These are phyloP conservation scores for Phaffomyces opuntiae DNA, from an alignment of 805 yeast species.

Conservation along the genomic window DNA sequence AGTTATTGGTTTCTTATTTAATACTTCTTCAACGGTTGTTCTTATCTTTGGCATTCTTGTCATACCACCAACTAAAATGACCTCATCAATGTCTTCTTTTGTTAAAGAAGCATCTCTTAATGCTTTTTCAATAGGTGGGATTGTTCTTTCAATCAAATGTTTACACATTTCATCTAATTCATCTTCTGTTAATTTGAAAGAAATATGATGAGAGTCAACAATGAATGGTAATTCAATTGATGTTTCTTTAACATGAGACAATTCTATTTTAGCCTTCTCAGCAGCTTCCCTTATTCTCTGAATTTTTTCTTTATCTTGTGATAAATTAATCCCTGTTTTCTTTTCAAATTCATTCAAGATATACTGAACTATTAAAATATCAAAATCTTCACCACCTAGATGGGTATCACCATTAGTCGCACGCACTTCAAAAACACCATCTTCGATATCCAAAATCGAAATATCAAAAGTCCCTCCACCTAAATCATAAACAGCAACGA, in stretches of 20 bases:
- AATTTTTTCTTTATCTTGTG: constrained; percentile 46
- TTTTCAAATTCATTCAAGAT: constrained; percentile 46
- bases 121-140: constrained; percentile 69
- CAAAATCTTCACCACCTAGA: constrained; percentile 79
- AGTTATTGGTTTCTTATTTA: constrained; percentile 60
- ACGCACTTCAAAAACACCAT: constrained; percentile 71
- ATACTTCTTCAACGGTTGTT: constrained; percentile 49
- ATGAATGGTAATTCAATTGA: constrained; percentile 67
- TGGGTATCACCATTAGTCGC: constrained; percentile 83
- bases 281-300: constrained; percentile 74
- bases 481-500: constrained; percentile 51
- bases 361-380: constrained; percentile 47
- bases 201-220: constrained; percentile 53
- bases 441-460: constrained; percentile 67
- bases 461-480: constrained; percentile 85
- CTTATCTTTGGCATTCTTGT: constrained; percentile 82
- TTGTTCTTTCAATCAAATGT: constrained; percentile 58
- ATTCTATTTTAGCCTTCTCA: constrained; percentile 68
- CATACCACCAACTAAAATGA: constrained; percentile 83
- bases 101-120: constrained; percentile 65
- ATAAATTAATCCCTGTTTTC: constrained; percentile 47
- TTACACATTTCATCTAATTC: constrained; percentile 62
- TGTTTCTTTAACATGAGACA: constrained; percentile 57
- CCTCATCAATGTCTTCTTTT: constrained; percentile 62
- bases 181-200: constrained; percentile 51